Evolutionary conservation across 2,329 filamentous ascomycete genomes (phyloP).

Genomic region (Epichloe scottii): DNA sequence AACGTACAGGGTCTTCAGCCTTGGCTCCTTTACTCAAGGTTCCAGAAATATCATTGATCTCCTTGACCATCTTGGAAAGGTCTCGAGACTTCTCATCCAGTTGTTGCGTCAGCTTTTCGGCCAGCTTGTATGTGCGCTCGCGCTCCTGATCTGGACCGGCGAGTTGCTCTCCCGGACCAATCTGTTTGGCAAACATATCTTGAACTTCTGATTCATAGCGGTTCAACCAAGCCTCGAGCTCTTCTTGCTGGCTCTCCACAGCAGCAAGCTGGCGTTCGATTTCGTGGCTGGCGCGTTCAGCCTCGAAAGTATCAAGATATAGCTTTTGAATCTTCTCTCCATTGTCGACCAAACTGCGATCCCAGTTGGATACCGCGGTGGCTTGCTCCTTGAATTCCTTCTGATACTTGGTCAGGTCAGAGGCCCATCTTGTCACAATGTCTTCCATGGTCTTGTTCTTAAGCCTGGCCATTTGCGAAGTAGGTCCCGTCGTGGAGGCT

Average conservation of each 20-base stretch:
- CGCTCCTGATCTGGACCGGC: constrained; percentile 89
- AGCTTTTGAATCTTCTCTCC: constrained; percentile 90
- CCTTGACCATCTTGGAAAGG: constrained; percentile 90
- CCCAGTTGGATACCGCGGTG: constrained; percentile 77
- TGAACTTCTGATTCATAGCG: constrained; percentile 88
- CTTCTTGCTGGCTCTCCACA: constrained; percentile 87
- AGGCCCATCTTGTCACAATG: constrained; percentile 93
- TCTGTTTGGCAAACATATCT: constrained; percentile 68
- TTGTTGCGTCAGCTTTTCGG: constrained; percentile 82
- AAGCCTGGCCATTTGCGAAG: constrained; percentile 74
- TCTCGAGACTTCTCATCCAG: constrained; percentile 91
- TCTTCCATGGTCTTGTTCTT: constrained; percentile 99
- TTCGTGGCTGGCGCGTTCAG: constrained; percentile 82
- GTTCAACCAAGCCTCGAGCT: constrained; percentile 78
- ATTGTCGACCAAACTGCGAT: constrained; percentile 84
- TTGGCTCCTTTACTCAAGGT: constrained; percentile 82
- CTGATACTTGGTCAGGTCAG: constrained; percentile 88
- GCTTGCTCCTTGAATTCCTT: constrained; percentile 93
- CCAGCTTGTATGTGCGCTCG: constrained; percentile 89
- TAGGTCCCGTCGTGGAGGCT: constrained; percentile 67
- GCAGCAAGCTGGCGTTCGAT: constrained; percentile 83
- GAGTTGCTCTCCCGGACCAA: constrained; percentile 62
- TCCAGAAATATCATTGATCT: constrained; percentile 89
- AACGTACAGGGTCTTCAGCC: constrained; percentile 71
- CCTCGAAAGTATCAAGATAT: constrained; percentile 84